Conservation (phyloP, 495 filamentous ascomycete species). For the Bombardia bombarda region DNA sequence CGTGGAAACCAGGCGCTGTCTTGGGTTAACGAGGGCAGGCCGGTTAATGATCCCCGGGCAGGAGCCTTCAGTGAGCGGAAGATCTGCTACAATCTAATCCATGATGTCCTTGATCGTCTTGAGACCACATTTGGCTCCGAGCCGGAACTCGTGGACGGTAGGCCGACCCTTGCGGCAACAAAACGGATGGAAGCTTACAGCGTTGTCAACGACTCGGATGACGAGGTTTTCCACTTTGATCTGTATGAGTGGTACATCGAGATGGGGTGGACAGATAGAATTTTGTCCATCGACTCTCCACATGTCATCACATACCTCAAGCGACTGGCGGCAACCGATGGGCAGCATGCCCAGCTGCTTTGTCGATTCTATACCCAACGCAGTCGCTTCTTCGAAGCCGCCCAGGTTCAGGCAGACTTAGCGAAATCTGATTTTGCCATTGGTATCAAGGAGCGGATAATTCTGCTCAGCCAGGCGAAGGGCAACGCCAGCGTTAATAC, state of each 20-base stretch:
- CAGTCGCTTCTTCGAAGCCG: conserved; percentile 73
- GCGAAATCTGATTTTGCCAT: conserved; percentile 74
- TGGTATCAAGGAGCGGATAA: conserved; percentile 68
- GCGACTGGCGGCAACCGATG: conserved; percentile 56
- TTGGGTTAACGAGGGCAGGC: conserved; percentile 54
- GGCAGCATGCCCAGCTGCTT: conserved; percentile 79
- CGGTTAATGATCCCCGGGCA: conserved; percentile 55
- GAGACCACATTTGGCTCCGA: conserved; percentile 58
- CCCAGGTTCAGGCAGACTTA: conserved; percentile 73
- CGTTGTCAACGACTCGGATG: conserved; percentile 73
- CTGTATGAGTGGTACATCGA: conserved; percentile 95
- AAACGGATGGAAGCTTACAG: conserved; percentile 80
- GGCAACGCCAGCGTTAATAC: conserved; percentile 75
- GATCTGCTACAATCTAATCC: conserved; percentile 75
- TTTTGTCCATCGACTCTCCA: conserved; percentile 73
- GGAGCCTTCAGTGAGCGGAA: conserved; percentile 61
- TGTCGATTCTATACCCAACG: conserved; percentile 83
- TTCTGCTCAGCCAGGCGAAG: conserved; percentile 80
- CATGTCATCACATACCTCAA: conserved; percentile 83
- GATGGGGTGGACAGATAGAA: conserved; percentile 71
- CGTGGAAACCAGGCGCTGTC: conserved; percentile 71
- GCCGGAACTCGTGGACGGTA: conserved; percentile 69
- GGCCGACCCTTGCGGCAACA: conserved; percentile 61
- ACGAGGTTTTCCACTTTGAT: conserved; percentile 89
- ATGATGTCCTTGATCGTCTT: conserved; percentile 64